Evolutionary conservation across 2,329 filamentous ascomycete genomes (phyloP).

Genomic region (Exophiala sp.): DNA sequence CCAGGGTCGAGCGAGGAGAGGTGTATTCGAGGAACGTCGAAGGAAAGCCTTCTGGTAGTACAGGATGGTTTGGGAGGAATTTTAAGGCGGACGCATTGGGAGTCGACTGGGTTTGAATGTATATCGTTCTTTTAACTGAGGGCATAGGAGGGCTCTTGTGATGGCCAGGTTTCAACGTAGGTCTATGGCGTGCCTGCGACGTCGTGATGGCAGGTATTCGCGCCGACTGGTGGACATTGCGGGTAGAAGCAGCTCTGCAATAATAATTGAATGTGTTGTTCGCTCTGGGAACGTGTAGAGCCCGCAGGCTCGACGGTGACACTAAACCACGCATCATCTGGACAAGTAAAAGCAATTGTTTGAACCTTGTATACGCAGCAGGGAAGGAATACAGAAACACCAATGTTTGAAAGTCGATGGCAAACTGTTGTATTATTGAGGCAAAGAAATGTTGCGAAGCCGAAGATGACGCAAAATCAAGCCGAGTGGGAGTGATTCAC

Average conservation of each 20-base stretch:
- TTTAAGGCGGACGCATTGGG: slow-evolving; percentile 94
- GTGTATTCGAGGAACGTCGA: slow-evolving; percentile 89
- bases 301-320: slow-evolving; percentile 1
- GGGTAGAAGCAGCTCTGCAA: slow-evolving; percentile 7
- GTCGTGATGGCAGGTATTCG: slow-evolving; percentile 47
- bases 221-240: slow-evolving; percentile 36
- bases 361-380: neutral
- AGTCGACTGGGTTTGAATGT: slow-evolving; percentile 94
- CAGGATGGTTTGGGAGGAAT: slow-evolving; percentile 84
- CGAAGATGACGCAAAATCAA: slow-evolving; percentile 5
- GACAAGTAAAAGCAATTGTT: too few species aligned
- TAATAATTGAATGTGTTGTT: slow-evolving; percentile 3
- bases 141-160: slow-evolving; percentile 34
- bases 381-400: neutral
- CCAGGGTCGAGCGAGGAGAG: slow-evolving; percentile 79
- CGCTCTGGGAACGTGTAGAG: neutral
- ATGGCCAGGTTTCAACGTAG: slow-evolving; percentile 43
- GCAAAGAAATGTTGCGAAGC: too few species aligned
- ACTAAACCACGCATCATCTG: slow-evolving; percentile 14
- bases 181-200: slow-evolving; percentile 46
- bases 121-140: slow-evolving; percentile 67
- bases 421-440: neutral
- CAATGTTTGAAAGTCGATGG: neutral
- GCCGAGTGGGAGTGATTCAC: slow-evolving; percentile 2
- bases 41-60: slow-evolving; percentile 70